A percentile compares a stretch with the other conserved stretches of the same genome.
Conservation (phyloP, 352 stramenopile species). For the Nothophytophthora sp. region DNA sequence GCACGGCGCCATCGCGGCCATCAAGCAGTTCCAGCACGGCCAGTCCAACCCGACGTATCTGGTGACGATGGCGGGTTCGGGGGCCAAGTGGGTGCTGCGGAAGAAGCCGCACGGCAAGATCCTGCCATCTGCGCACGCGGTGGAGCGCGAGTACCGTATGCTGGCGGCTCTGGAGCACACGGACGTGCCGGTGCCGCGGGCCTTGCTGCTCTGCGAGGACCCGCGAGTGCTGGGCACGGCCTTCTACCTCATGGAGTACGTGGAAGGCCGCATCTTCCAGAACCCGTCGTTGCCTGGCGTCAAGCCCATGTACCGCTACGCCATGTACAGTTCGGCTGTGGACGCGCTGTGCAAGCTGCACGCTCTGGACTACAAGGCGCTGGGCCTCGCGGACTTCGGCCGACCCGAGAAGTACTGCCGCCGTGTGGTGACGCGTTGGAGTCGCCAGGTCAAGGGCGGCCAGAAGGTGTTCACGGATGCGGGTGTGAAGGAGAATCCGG, state of each 20-base stretch:
- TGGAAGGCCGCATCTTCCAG: constrained; percentile 76
- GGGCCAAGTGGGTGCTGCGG: constrained; percentile 72
- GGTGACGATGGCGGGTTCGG: constrained; percentile 53
- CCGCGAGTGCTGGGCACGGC: constrained; percentile 57
- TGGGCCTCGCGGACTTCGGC: constrained; percentile 65
- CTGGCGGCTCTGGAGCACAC: constrained; percentile 68
- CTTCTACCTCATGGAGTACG: constrained; percentile 87
- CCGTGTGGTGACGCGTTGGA: constrained; percentile 75
- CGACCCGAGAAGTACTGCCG: constrained; percentile 69
- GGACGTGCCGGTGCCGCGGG: constrained; percentile 63
- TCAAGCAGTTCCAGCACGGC: constrained; percentile 84
- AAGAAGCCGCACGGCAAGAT: constrained; percentile 86
- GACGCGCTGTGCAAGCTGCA: constrained; percentile 73
- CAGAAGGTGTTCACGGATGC: constrained; percentile 48
- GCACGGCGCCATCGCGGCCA: constrained; percentile 54
- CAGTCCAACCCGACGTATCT: constrained; percentile 91
- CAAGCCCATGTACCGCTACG: constrained; percentile 73
- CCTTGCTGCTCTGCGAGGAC: constrained; percentile 72
- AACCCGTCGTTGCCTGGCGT: constrained; percentile 62
- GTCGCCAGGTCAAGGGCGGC: constrained; percentile 60
- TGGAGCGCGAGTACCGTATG: constrained; percentile 80
- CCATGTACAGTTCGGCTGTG: constrained; percentile 77
- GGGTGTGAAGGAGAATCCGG: constrained; percentile 54
- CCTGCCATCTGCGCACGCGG: constrained; percentile 75
- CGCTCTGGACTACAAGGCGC: constrained; percentile 53